Percentiles rank a stretch among this genome's conserved stretches.
These are phyloP conservation scores for Mallotus repandus DNA, from an alignment of 441 rosid genomes.

Conservation along the genomic window DNA sequence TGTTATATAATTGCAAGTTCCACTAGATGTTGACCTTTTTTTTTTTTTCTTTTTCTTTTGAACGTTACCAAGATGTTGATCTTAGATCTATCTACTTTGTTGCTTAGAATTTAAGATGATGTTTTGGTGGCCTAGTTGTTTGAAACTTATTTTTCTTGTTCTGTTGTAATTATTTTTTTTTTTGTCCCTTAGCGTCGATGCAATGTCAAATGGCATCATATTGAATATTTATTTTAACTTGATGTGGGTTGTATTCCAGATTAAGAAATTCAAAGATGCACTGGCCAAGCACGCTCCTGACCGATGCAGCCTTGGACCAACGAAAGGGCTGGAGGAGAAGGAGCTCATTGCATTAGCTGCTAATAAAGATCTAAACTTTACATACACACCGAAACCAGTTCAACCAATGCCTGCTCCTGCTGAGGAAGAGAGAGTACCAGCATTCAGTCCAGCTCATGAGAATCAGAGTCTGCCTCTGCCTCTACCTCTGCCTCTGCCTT, in stretches of 20 bases:
- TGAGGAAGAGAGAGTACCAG: conserved; percentile 22
- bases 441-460: conserved; percentile 24
- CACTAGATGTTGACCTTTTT: not conserved
- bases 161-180: not conserved
- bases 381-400: conserved; percentile 48
- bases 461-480: conserved; percentile 25
- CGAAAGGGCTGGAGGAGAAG: conserved; percentile 87
- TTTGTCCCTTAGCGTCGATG: not conserved
- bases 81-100: not conserved
- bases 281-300: conserved; percentile 75
- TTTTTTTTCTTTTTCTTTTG: too few relatives aligned
- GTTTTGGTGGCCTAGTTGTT: not conserved
- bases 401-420: conserved; percentile 28
- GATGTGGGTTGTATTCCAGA: conserved; percentile 35
- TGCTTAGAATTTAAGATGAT: not conserved
- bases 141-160: not conserved
- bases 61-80: not conserved
- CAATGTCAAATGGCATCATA: not conserved
- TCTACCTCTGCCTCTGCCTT: too few relatives aligned
- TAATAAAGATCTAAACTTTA: conserved; percentile 74
- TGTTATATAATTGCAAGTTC: not conserved
- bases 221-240: not conserved
- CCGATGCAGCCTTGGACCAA: conserved; percentile 72
- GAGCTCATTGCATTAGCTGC: conserved; percentile 85
- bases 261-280: conserved; percentile 90